Conservation (phyloP, 2,329 filamentous ascomycete genomes). For the Colletotrichum sp. region DNA sequence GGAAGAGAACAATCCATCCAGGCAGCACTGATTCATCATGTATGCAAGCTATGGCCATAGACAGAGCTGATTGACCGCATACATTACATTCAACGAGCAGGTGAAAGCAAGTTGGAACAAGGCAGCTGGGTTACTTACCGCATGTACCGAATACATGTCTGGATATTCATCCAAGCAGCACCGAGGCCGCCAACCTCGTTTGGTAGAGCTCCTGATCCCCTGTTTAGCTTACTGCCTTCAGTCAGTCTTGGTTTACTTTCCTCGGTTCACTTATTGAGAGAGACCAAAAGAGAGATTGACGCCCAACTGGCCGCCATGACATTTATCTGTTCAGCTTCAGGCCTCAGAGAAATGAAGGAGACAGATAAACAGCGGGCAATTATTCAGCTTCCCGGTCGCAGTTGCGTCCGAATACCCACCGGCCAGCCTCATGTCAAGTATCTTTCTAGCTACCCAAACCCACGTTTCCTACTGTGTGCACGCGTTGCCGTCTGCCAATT, state of each 20-base stretch:
- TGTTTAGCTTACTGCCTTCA: background rate
- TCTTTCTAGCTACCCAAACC: background rate
- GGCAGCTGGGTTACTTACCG: background rate
- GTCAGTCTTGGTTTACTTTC: background rate
- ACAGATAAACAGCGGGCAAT: background rate
- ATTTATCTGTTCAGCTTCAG: background rate
- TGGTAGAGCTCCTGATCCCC: background rate
- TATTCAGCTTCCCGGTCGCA: background rate
- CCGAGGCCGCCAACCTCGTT: background rate
- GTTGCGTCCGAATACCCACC: background rate
- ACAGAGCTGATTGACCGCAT: background rate
- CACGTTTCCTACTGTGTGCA: constrained; percentile 9
- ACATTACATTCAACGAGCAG: background rate
- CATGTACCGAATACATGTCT: background rate
- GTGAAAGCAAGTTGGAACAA: background rate
- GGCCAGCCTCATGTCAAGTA: background rate
- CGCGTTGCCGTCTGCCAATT: background rate
- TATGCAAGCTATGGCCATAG: background rate
- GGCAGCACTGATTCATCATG: background rate
- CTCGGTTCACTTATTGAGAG: background rate
- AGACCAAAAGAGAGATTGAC: background rate
- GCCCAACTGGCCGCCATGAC: background rate
- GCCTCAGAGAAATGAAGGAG: background rate
- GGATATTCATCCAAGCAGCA: background rate
- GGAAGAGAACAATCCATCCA: background rate